Base-by-base conservation (phyloP, 2,329 filamentous ascomycete genomes). In the Cladosporium austrohemisphaericum region DNA sequence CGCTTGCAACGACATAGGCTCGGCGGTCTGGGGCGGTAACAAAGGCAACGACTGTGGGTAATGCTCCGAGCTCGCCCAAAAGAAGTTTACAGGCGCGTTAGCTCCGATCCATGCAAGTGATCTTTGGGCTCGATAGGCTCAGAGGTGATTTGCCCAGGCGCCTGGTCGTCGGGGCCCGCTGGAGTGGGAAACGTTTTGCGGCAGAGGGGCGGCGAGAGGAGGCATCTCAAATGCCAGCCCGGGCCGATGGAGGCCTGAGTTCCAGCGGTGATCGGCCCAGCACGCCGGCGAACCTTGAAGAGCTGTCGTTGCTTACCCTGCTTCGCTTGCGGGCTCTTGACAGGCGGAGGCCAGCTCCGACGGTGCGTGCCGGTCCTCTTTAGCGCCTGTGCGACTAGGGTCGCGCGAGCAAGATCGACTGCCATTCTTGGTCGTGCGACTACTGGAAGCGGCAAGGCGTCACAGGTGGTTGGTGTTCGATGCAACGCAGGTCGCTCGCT, bases 81-180 rank as follows among this genome's bases (percentile, higher is more conserved):
- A 5, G 29, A 31, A n/a, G 14, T 10, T 10, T 5, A 10, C 5
- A 11, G 14, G 14, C 22, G 32, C 31, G 19, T 19, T 4, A 33
- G 33, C 22, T 35, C 28, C 31, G 41, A 35, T 45, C 10, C 23
- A 35, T 45, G 41, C 41, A 45, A 45, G 41, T 35, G 29, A 28
- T 44, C n/a, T 32, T 33, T 32, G 18, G 28, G 29, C 22, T 46
- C 32, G 29, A 37, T 46, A 37, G 44, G 25, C 44, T 38, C 33
- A 23, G 11, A 18, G 14, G 31, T 19, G 19, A 16, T 35, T 35
- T 35, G 41, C 41, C 41, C 41, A 45, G 41, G 13, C 29, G 41
- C 29, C 41, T 45, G 41, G 41, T 45, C 20, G 18, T 32, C 26
- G 40, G 40, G n/a, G 28, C 28, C 16, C 40, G 40, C 28, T 28